Conservation (phyloP, 2,329 filamentous ascomycete genomes). For the Arthrobotrys conoides region DNA sequence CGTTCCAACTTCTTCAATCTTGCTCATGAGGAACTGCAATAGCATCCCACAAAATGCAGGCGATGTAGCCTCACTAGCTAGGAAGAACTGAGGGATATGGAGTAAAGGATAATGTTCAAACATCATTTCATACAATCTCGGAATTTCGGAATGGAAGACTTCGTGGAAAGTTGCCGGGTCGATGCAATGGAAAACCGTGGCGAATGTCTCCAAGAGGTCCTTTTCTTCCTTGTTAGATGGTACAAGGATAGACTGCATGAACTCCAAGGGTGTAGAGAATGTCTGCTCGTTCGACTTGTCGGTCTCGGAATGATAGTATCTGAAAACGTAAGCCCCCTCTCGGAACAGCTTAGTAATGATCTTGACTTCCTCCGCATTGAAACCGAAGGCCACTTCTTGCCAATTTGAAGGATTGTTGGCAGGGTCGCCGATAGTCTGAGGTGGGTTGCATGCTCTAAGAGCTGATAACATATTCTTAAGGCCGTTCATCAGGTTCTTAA, state of each 20-base stretch:
- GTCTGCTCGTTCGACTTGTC: slow-evolving; percentile 62
- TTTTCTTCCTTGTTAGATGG: slow-evolving; percentile 97
- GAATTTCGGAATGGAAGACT: slow-evolving; percentile 97
- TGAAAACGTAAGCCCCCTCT: slow-evolving; percentile 94
- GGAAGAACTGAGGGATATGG: slow-evolving; percentile 96
- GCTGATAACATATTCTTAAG: slow-evolving; percentile 98
- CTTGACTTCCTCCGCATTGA: slow-evolving; percentile 95
- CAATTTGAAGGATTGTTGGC: slow-evolving; percentile 90
- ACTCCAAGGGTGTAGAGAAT: slow-evolving; percentile 74
- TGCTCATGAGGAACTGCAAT: slow-evolving; percentile 95
- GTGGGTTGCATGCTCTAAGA: slow-evolving; percentile 87
- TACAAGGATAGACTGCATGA: slow-evolving; percentile 75
- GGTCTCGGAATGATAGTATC: slow-evolving; percentile 95
- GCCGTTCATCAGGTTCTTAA: slow-evolving; percentile 95
- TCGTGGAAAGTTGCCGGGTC: slow-evolving; percentile 99
- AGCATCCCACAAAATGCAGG: slow-evolving; percentile 99
- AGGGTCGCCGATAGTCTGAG: slow-evolving; percentile 69
- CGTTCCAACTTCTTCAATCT: slow-evolving; percentile 93
- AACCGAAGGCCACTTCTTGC: slow-evolving; percentile 92
- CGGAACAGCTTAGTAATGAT: slow-evolving; percentile 98
- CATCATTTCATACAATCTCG: slow-evolving; percentile 95
- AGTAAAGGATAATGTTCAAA: slow-evolving; percentile 95
- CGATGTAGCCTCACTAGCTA: slow-evolving; percentile 98
- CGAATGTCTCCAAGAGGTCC: slow-evolving; percentile 95
- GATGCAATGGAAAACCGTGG: slow-evolving; percentile 97